Base-by-base conservation (phyloP, 306 rosid species). In the Castanea mollissima region DNA sequence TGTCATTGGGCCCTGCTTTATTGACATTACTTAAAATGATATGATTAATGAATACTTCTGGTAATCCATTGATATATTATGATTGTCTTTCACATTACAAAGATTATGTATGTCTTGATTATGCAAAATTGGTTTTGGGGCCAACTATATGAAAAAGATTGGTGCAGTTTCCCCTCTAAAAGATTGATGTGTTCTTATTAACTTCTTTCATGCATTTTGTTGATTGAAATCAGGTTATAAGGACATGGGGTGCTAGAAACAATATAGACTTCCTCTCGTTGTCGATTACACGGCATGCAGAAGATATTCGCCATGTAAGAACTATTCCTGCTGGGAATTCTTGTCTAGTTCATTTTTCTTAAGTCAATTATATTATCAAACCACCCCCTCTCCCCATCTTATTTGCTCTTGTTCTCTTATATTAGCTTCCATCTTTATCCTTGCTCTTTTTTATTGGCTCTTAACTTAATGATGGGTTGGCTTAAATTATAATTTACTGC, bases 261-360 rank as follows among this genome's bases (percentile, higher is more conserved):
- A 94, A 81, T 49, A 94, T 94, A 44, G 98, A 94, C 85, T 91
- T 94, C 85, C 91, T 94, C 76, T 94, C 98, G n/a, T 75, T 94
- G 82, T 91, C 98, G 20, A 86, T 85, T 72, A 87, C 97, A 18
- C 83, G 98, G 7, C 97, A 89, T 60, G 97, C 94, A 72, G 90
- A 94, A 86, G 98, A 94, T 84, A 80, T 94, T 81, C 94, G 97
- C 69, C 89, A 88, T 55, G 98, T 94, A 85, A 74, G 88, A 73
- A 71, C 73, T 46, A 23, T 76, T 85, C 75, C 20, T 62, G 8
- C 63, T 58, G 55, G 60, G 58, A 74, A 69, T 54, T 79, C 51
- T 79, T 55, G 55, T 74, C 21, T 74, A 34, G 19, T 73, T 21
- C 54, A 13, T 49, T 62, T 6, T 58, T 79, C 60, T 68, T 57